Evolutionary conservation across 202 grass and related monocot genomes (phyloP).

Genomic region (Sporobolus alterniflorus): DNA sequence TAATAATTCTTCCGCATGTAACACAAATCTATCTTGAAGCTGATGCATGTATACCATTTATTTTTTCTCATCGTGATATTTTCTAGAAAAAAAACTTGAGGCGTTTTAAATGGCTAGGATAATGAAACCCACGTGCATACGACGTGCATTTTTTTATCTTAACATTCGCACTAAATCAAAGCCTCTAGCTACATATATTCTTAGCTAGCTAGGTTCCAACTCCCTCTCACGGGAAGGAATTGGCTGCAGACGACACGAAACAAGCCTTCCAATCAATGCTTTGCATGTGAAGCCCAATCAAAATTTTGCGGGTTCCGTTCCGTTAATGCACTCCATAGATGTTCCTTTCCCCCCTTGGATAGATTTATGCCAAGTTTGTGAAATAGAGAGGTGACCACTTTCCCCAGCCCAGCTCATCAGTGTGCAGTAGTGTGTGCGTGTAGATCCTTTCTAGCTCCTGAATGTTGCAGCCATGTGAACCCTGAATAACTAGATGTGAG

Average conservation of each 20-base stretch:
- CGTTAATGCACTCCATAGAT: slow-evolving; percentile 47
- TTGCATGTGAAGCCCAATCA: not conserved
- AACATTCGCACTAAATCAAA: not conserved
- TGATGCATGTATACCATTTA: not conserved
- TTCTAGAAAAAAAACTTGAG: not conserved
- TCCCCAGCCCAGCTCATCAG: not conserved
- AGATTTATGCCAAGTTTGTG: slow-evolving; percentile 50
- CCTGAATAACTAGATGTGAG: slow-evolving; percentile 27
- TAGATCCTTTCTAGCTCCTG: slow-evolving; percentile 4
- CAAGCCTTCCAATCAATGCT: not conserved
- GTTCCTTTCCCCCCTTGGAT: slow-evolving; percentile 39
- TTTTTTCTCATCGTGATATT: not conserved
- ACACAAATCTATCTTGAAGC: not conserved
- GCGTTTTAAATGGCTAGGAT: not conserved
- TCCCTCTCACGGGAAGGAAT: not conserved
- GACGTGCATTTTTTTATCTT: not conserved
- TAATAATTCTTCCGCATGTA: not conserved
- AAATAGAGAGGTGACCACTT: slow-evolving; percentile 43
- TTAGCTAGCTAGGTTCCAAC: not conserved
- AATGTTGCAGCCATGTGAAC: slow-evolving; percentile 45
- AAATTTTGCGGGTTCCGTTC: slow-evolving; percentile 8
- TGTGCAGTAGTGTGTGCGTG: not conserved
- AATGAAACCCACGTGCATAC: not conserved
- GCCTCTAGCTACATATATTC: not conserved
- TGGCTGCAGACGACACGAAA: slow-evolving; percentile 42